Percentiles rank a stretch among this genome's conserved stretches.
Conservation (phyloP, 1,284 basidiomycete genomes). For the Ganoderma lucidum region DNA sequence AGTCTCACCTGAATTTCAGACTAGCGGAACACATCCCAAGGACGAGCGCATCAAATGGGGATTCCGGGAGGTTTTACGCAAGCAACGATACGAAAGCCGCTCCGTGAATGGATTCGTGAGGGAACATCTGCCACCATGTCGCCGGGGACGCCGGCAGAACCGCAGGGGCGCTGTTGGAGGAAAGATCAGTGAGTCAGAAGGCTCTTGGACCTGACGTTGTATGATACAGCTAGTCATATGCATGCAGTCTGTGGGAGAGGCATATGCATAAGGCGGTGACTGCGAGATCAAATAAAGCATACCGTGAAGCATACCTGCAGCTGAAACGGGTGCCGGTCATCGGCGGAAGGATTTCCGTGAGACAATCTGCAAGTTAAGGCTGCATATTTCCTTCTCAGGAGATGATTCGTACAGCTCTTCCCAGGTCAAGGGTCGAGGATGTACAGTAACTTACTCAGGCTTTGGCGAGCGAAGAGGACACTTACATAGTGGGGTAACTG, state of each 20-base stretch:
- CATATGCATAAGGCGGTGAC: background rate
- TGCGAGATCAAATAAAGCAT: background rate
- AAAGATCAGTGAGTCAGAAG: background rate
- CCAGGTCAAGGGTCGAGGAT: background rate
- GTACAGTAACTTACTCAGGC: background rate
- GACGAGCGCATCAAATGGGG: background rate
- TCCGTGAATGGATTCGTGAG: background rate
- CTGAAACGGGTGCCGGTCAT: background rate
- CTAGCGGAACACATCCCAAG: background rate
- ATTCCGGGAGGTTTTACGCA: background rate
- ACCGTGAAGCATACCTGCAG: background rate
- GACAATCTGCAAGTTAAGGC: slow-evolving; percentile 3
- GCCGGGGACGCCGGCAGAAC: background rate
- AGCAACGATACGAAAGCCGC: background rate
- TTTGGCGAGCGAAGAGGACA: too few relatives aligned
- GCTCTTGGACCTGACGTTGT: background rate
- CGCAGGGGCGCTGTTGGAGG: background rate
- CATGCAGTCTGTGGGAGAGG: background rate
- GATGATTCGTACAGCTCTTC: background rate
- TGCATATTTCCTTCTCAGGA: background rate
- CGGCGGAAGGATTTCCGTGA: background rate
- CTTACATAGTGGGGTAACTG: too few relatives aligned
- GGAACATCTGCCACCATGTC: background rate
- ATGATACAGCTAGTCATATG: background rate
- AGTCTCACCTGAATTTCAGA: background rate